Evolutionary conservation across 257 asterid genomes (phyloP), one percentile per base, ranked within the genome.

Genomic region (Linderniella brevidens): DNA sequence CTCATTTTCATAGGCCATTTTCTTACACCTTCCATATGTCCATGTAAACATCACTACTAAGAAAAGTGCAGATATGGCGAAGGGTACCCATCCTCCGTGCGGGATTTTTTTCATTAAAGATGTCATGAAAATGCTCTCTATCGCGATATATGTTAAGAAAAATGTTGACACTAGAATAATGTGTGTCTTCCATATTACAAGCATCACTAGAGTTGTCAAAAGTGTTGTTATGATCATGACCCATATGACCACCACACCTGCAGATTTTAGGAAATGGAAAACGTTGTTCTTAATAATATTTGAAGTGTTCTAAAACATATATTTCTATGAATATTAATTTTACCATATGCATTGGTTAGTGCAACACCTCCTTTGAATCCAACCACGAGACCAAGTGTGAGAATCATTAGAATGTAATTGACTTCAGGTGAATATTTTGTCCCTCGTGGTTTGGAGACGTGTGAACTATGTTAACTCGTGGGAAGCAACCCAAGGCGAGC

Each of bases 51-150:
- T 79, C 55, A 72, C 41, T 0, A 63, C 62, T 52, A 72, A 41
- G 62, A 76, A 70, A 65, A 82, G 12, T 1, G 65, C 75, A 0
- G 85, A 76, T 44, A 76, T 76, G 9, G 80, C 78, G 48, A 79
- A 82, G 5, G 94, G 80, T 11, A 72, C 92, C 87, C 87, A 79
- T 20, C 80, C 94, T 9, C 92, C 80, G 49, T 79, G 92, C 53
- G 94, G 92, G 64, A 79, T 60, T 59, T 82, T 82, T 64, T 63
- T 72, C 10, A 79, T 59, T 49, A 67, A 52, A 3, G 88, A 79
- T 19, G 75, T 52, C 94, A 79, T 79, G 73, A 82, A 76, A 1
- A 63, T 39, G 49, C 75, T 58, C 61, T 79, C 88, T 8, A 79
- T 70, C 15, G 68, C 18, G 47, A 70, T 58, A 55, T 64, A 79